Evolutionary conservation across 768 basidiomycete species (phyloP).

Genomic region (Piloderma croceum): DNA sequence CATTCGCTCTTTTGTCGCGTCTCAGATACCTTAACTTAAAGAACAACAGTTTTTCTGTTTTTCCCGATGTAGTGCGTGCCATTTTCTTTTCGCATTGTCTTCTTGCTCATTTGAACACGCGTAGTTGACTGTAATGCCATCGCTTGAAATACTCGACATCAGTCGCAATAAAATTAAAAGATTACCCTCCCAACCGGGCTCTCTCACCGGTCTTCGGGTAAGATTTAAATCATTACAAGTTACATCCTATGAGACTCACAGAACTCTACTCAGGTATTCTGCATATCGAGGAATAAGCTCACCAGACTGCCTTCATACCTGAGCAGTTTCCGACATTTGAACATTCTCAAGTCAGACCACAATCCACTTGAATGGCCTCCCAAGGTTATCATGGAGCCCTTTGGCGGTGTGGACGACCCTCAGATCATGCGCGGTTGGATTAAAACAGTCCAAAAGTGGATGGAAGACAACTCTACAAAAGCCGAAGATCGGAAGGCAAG

Average conservation of each 20-base stretch:
- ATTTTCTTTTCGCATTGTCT: slow-evolving; percentile 5
- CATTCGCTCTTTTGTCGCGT: slow-evolving; percentile 65
- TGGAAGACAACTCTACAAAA: slow-evolving; percentile 45
- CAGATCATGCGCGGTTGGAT: slow-evolving; percentile 71
- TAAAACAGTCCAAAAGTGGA: slow-evolving; percentile 65
- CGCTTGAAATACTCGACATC: slow-evolving; percentile 90
- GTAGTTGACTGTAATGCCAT: slow-evolving; percentile 78
- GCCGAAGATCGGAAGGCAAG: slow-evolving; percentile 30
- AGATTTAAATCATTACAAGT: too few relatives aligned
- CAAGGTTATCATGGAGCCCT: slow-evolving; percentile 42
- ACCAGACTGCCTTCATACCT: slow-evolving; percentile 75
- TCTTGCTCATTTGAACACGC: slow-evolving; percentile 10
- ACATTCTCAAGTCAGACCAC: slow-evolving; percentile 79
- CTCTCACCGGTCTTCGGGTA: slow-evolving; percentile 71
- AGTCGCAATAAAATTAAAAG: slow-evolving; percentile 85
- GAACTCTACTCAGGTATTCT: slow-evolving; percentile 64
- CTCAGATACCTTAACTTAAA: slow-evolving; percentile 85
- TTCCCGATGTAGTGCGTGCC: slow-evolving; percentile 79
- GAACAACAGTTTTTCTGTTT: slow-evolving; percentile 72
- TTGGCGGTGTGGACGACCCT: slow-evolving; percentile 37
- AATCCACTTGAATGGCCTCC: slow-evolving; percentile 97
- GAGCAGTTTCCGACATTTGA: slow-evolving; percentile 61
- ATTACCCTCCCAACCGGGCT: slow-evolving; percentile 76
- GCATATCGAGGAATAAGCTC: slow-evolving; percentile 81
- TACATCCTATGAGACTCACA: too few relatives aligned